Evolutionary conservation across 2,329 filamentous ascomycete genomes (phyloP), one percentile per base, ranked within the genome.

Genomic region (Delphinella strobiligena): DNA sequence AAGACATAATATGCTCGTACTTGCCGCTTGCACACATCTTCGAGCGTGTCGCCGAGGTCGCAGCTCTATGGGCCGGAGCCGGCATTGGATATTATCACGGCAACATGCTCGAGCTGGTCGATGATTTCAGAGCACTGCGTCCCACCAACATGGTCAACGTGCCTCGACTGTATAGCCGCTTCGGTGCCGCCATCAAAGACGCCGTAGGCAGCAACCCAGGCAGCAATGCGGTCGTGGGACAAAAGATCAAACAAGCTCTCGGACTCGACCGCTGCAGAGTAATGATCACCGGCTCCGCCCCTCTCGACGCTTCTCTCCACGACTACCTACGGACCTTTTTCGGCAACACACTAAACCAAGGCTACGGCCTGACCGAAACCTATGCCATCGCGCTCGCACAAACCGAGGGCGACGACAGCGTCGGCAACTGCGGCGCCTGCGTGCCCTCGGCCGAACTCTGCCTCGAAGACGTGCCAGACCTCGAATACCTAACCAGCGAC

Each of bases 1-100:
- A 4, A 10, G 41, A 18, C 16, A 17, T 17, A 27, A 34, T 36
- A 31, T 45, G 14, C 27, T 43, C 43, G 11, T 45, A 39, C 29
- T 37, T 45, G 9, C 43, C 43, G 10, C 37, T 45, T 12, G 43
- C 43, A 5, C 43, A 45, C 32, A 45, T 45, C 34, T 43, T 34
- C 29, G 40, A 40, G 18, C 31, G 40, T 16, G 29, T 43, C 11
- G 22, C 35, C 27, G 43, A 45, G 30, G 31, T 32, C 12, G 43
- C 33, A 4, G 32, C 37, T 16, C 17, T 43, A 12, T 45, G 40
- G 40, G 15, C 35, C 4, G 43, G 43, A 9, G 27, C 40, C 15
- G 30, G 12, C 10, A 43, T 45, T 31, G 43, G 40, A 15, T 45
- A 45, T 24, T 45, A 38, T 36, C 42, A 45, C 36, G 43, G 43